Base-by-base conservation (phyloP, 306 rosid genomes). In the Malus fusca region DNA sequence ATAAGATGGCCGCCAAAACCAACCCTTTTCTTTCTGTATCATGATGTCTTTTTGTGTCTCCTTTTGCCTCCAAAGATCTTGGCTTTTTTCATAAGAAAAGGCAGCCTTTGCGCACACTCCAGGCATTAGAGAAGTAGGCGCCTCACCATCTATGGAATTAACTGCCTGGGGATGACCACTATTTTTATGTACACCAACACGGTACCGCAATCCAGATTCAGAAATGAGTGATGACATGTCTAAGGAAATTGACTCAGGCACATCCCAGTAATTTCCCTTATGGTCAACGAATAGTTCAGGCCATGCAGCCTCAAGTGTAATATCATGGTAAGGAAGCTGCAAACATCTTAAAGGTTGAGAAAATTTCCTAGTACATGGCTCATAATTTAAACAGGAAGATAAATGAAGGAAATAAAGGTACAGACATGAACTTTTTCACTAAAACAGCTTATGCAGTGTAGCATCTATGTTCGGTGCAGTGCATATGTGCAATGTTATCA, bases 221-320 rank as follows among this genome's bases (percentile, higher is more conserved):
- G 91, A 81, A 81, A 77, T 63, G 68, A 88, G 85, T 71, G 98
- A 90, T 43, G 87, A 82, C 33, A 94, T 78, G 86, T 91, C 91
- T 77, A 92, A 79, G 58, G 97, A 91, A 77, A 90, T 59, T 70
- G 96, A 87, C 84, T 86, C 88, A 0, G 97, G 95, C 21, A 94
- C 97, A 58, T 91, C 93, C 98, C 97, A 91, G 79, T 91, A 91
- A 82, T 76, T 86, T 78, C 97, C 98, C 72, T 91, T 91, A 84
- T 86, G 96, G 79, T 94, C 96, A 82, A 91, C 51, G 79, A 88
- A 94, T 81, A 91, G 81, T 82, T 91, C 96, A 53, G 93, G 97
- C 97, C 95, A 94, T 71, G 97, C 97, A 68, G 96, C 91, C 82
- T 94, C 98, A 65, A 91, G 59, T 4, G 85, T 80, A 74, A 94